Evolutionary conservation across 2,329 filamentous ascomycete genomes (phyloP).

Genomic region (Penicillium frequentans): DNA sequence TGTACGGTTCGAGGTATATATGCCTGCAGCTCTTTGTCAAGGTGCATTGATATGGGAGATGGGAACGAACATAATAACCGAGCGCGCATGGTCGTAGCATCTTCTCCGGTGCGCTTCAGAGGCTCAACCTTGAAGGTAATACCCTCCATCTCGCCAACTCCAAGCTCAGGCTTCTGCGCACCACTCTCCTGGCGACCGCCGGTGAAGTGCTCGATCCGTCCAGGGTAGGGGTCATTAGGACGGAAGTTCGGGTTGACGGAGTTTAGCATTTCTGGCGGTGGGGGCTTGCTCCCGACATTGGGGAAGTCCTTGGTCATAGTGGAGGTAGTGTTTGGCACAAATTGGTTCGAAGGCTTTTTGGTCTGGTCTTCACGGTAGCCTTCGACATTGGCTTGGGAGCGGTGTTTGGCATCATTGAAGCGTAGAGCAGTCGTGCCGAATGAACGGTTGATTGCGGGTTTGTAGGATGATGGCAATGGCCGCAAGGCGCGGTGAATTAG

Average conservation of each 20-base stretch:
- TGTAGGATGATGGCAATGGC: constrained; percentile 29
- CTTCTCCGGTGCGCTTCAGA: constrained; percentile 79
- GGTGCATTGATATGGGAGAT: background rate
- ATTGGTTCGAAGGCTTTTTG: constrained; percentile 60
- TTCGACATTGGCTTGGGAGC: constrained; percentile 53
- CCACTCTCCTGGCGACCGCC: constrained; percentile 59
- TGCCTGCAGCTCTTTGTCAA: background rate
- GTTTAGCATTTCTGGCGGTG: constrained; percentile 62
- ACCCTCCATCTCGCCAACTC: constrained; percentile 83
- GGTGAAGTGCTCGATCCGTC: constrained; percentile 66
- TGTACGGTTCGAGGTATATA: background rate
- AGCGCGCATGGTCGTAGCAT: constrained; percentile 80
- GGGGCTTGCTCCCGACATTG: constrained; percentile 55
- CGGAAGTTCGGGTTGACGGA: constrained; percentile 56
- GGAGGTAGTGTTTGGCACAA: constrained; percentile 64
- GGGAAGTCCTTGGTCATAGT: constrained; percentile 65
- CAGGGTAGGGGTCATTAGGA: constrained; percentile 60
- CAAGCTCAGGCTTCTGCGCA: constrained; percentile 64
- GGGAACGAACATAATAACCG: constrained; percentile 65
- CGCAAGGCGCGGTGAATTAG: constrained; percentile 48
- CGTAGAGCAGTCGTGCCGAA: constrained; percentile 34
- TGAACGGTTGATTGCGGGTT: constrained; percentile 28
- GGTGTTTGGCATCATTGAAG: constrained; percentile 50
- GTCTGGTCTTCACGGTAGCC: constrained; percentile 58
- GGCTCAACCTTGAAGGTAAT: constrained; percentile 87